A percentile compares a stretch with the other conserved stretches of the same genome.
phyloP scores from a whole-genome alignment of 2,329 filamentous ascomycete genomes.

The Fusarium ramigenum region DNA sequence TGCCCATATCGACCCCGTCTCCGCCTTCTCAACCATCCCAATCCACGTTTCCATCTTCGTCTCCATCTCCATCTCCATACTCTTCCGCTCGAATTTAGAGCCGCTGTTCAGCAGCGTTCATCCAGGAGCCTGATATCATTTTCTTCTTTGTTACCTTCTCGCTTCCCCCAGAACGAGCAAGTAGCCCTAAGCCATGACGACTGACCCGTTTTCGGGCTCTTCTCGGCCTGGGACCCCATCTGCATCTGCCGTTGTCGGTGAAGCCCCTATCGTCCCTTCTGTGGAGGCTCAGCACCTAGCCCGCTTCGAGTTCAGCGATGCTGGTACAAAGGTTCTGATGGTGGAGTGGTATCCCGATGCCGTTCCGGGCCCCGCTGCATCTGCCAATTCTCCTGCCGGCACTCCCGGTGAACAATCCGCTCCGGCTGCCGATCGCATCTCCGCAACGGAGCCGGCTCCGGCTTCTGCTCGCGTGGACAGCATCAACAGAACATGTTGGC shows the following conservation, averaged over 20 bases:
- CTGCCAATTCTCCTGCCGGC: slow-evolving; percentile 17
- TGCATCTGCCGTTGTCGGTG: slow-evolving; percentile 25
- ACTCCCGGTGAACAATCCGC: slow-evolving; percentile 16
- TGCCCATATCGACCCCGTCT: slow-evolving; percentile 19
- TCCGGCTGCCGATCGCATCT: slow-evolving; percentile 29
- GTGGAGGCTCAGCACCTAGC: slow-evolving; percentile 56
- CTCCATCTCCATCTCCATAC: background rate
- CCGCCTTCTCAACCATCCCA: slow-evolving; percentile 15
- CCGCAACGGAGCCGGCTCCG: slow-evolving; percentile 32
- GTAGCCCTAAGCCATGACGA: slow-evolving; percentile 31
- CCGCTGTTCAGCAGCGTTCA: slow-evolving; percentile 6
- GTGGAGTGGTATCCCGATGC: slow-evolving; percentile 78
- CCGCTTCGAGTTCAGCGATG: slow-evolving; percentile 88
- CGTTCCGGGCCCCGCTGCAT: slow-evolving; percentile 26
- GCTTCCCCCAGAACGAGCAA: slow-evolving; percentile 11
- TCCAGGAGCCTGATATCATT: slow-evolving; percentile 9
- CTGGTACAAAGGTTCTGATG: slow-evolving; percentile 92
- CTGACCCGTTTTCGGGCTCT: slow-evolving; percentile 47
- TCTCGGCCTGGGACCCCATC: slow-evolving; percentile 42
- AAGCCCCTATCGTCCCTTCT: slow-evolving; percentile 38
- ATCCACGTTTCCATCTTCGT: background rate
- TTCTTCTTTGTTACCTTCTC: slow-evolving; percentile 7
- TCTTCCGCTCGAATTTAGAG: slow-evolving; percentile 8
- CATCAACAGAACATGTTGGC: slow-evolving; percentile 61
- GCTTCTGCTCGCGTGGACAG: slow-evolving; percentile 1